Conservation (phyloP, 2,329 filamentous ascomycete genomes). For the Coniochaeta sp. region DNA sequence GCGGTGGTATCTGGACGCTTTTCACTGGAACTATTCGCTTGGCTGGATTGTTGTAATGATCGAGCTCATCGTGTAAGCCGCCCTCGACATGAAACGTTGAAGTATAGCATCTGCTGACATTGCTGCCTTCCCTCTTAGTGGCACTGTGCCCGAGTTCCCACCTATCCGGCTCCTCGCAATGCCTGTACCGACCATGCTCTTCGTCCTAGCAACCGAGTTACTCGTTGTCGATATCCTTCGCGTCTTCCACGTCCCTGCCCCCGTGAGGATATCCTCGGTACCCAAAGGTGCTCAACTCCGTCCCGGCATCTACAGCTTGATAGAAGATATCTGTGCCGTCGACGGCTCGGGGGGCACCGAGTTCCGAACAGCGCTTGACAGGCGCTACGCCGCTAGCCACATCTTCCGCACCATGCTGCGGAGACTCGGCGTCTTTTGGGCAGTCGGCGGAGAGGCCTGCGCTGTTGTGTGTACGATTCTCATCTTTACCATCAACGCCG, state of each 20-base stretch:
- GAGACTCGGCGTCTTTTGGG: slow-evolving; percentile 50
- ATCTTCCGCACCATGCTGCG: slow-evolving; percentile 46
- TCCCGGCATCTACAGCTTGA: slow-evolving; percentile 55
- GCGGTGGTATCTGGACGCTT: slow-evolving; percentile 39
- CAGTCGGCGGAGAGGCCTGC: slow-evolving; percentile 37
- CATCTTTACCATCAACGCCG: slow-evolving; percentile 14
- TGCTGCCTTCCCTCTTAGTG: slow-evolving; percentile 1
- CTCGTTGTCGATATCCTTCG: slow-evolving; percentile 29
- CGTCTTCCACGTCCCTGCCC: slow-evolving; percentile 30
- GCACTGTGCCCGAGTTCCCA: slow-evolving; percentile 32
- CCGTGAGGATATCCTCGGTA: slow-evolving; percentile 57
- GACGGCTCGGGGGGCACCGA: slow-evolving; percentile 52
- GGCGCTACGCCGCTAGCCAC: slow-evolving; percentile 44
- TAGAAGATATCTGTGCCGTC: slow-evolving; percentile 61
- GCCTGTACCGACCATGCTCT: slow-evolving; percentile 34
- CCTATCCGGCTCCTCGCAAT: slow-evolving; percentile 42
- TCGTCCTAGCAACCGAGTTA: slow-evolving; percentile 38
- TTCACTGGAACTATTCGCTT: slow-evolving; percentile 48
- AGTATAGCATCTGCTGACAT: slow-evolving; percentile 10
- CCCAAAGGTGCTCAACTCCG: slow-evolving; percentile 50
- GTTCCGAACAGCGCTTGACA: slow-evolving; percentile 41
- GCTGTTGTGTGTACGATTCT: slow-evolving; percentile 39
- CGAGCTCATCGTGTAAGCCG: slow-evolving; percentile 38
- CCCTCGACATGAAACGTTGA: too few relatives aligned
- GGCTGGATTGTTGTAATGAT: slow-evolving; percentile 50